Evolutionary conservation across 129 eudicot genomes (phyloP).

Genomic region (Arctium lappa): DNA sequence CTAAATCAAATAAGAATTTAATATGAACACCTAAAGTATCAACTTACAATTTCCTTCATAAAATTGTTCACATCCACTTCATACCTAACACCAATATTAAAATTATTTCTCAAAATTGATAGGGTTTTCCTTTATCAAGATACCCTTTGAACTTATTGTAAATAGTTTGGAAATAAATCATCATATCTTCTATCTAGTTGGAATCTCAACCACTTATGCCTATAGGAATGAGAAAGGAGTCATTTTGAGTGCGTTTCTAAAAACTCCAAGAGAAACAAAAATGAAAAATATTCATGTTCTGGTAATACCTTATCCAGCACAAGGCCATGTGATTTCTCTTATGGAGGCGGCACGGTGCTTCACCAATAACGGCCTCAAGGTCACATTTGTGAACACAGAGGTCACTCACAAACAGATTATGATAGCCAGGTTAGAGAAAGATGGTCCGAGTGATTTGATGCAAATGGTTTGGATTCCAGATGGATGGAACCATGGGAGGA

Average conservation of each 20-base stretch:
- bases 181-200: too few species aligned
- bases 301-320: constrained; percentile 46
- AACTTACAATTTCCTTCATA: not conserved
- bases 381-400: constrained; percentile 51
- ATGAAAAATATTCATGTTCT: not conserved
- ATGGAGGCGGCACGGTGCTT: constrained; percentile 36
- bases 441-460: constrained; percentile 11
- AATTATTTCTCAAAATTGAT: too few species aligned
- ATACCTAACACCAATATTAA: not conserved
- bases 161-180: too few species aligned
- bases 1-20: not conserved
- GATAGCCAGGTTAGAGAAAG: constrained; percentile 18
- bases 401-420: constrained; percentile 34
- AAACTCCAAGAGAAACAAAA: not conserved
- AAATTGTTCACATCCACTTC: not conserved
- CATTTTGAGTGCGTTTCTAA: not conserved
- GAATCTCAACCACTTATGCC: not conserved
- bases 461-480: constrained; percentile 46
- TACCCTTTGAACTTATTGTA: too few species aligned
- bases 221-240: not conserved
- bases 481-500: constrained; percentile 47
- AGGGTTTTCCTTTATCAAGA: too few species aligned
- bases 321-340: constrained; percentile 57
- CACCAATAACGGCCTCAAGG: constrained; percentile 30
- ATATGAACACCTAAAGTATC: not conserved